Evolutionary conservation across 2,329 filamentous ascomycete species (phyloP), one percentile per base, ranked within the genome.

Genomic region (Talaromyces sp.): DNA sequence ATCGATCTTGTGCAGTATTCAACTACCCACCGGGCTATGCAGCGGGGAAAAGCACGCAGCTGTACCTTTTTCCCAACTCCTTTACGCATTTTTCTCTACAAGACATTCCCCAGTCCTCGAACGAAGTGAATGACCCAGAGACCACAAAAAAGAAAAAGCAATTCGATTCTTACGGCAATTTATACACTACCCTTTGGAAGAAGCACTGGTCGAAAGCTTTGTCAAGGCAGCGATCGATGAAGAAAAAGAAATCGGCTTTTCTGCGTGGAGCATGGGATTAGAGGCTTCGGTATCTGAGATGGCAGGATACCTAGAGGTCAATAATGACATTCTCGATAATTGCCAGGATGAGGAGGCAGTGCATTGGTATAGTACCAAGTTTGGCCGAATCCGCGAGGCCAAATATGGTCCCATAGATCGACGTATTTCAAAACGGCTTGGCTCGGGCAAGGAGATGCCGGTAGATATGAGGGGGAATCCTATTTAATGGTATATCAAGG

Each of bases 281-380:
- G 65, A 54, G 27, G 56, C 62, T 26, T 69, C 64, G 66, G n/a
- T 70, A 61, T 63, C 66, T 52, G 11, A 67, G 63, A 70, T 70
- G 65, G 60, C 56, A 60, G 65, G 63, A 46, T 70, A 71, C 46
- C 61, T 70, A 43, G 67, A 67, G 48, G 64, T 69, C 38, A 48
- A 69, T 35, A 70, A 69, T 54, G 53, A 55, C 35, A 56, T 65
- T 43, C 65, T 70, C 17, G 67, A 71, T 66, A 17, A 63, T 56
- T 70, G 68, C 64, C 38, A 17, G 12, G 66, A 71, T 67, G 24
- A 66, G 46, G 38, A 62, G 55, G 67, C 64, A 62, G 65, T 67
- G 58, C 62, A 63, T 54, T 71, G 68, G 67, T 70, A 66, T 61
- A 69, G 69, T 60, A 38, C n/a, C 50, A 65, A 69, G 24, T 71